Percentiles rank a stretch among this genome's conserved stretches.
Evolutionary conservation across 2,329 filamentous ascomycete genomes (phyloP).

Genomic region (Epicoccum sorghinum): DNA sequence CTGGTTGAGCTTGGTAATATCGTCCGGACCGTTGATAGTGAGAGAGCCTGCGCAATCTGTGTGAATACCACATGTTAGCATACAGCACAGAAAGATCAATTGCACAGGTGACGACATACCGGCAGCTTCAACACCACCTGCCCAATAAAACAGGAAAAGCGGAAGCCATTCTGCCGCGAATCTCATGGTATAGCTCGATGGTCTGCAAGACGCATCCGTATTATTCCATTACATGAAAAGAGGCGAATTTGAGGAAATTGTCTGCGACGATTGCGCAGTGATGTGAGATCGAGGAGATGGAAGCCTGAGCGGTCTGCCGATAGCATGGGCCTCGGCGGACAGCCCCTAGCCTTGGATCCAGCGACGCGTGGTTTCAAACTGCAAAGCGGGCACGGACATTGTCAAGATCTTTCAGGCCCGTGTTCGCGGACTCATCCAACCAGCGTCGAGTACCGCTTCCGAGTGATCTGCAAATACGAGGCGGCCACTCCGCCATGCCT

Average conservation of each 20-base stretch:
- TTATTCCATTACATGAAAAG: slow-evolving; percentile 11
- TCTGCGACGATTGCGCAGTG: slow-evolving; percentile 3
- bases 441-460: background rate
- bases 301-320: slow-evolving; percentile 5
- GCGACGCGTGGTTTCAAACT: slow-evolving; percentile 14
- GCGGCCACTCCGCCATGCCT: slow-evolving; percentile 1
- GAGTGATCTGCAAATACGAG: slow-evolving; percentile 8
- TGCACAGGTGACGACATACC: slow-evolving; percentile 2
- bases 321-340: background rate
- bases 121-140: slow-evolving; percentile 2
- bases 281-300: slow-evolving; percentile 2
- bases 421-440: slow-evolving; percentile 7
- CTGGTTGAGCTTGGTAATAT: slow-evolving; percentile 20
- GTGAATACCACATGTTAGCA: slow-evolving; percentile 3
- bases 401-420: background rate
- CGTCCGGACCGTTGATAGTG: slow-evolving; percentile 23
- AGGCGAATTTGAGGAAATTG: slow-evolving; percentile 6
- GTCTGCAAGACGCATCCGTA: background rate
- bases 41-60: slow-evolving; percentile 25
- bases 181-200: slow-evolving; percentile 13
- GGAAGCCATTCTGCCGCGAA: slow-evolving; percentile 10
- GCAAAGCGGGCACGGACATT: background rate
- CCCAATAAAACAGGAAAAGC: slow-evolving; percentile 7
- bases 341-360: slow-evolving; percentile 5
- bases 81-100: background rate